Percentiles rank a stretch among this genome's conserved stretches.
These are phyloP conservation scores for Corylus americana DNA, from an alignment of 306 rosid genomes.

Conservation along the genomic window DNA sequence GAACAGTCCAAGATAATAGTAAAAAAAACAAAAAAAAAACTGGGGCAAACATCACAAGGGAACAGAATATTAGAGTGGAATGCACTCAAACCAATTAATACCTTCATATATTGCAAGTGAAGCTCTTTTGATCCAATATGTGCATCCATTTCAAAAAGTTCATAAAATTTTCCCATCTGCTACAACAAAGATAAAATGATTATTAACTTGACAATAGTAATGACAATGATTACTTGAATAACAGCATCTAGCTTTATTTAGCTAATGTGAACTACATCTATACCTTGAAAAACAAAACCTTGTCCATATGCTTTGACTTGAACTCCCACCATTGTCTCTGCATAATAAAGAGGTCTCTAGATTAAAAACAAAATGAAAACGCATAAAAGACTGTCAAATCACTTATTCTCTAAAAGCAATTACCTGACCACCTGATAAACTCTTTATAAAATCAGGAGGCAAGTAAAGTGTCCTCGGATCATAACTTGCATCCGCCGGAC, in stretches of 20 bases:
- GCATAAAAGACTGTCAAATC: constrained; percentile 9
- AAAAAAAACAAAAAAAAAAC: not conserved
- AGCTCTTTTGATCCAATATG: constrained; percentile 86
- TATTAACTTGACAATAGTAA: constrained; percentile 28
- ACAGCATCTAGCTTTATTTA: constrained; percentile 18
- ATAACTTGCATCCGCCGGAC: constrained; percentile 70
- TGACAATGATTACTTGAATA: constrained; percentile 8
- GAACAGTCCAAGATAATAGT: not conserved
- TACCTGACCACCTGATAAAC: constrained; percentile 84
- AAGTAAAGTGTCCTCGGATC: constrained; percentile 79
- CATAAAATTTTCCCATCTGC: constrained; percentile 97
- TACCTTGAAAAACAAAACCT: constrained; percentile 93
- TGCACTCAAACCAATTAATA: constrained; percentile 25
- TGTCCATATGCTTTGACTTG: constrained; percentile 95
- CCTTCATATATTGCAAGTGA: constrained; percentile 95
- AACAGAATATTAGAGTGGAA: not conserved
- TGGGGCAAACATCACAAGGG: not conserved
- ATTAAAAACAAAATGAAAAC: constrained; percentile 23
- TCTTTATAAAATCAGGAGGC: constrained; percentile 71
- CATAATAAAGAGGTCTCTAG: constrained; percentile 8
- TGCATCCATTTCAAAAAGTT: constrained; percentile 98
- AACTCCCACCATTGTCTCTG: constrained; percentile 99
- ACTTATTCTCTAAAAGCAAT: not conserved
- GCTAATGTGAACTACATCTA: constrained; percentile 15
- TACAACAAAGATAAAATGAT: constrained; percentile 28